A percentile compares a stretch with the other conserved stretches of the same genome.
Evolutionary conservation across 1,139 yeast genomes (phyloP).

Genomic region (Geotrichum aggregatum): DNA sequence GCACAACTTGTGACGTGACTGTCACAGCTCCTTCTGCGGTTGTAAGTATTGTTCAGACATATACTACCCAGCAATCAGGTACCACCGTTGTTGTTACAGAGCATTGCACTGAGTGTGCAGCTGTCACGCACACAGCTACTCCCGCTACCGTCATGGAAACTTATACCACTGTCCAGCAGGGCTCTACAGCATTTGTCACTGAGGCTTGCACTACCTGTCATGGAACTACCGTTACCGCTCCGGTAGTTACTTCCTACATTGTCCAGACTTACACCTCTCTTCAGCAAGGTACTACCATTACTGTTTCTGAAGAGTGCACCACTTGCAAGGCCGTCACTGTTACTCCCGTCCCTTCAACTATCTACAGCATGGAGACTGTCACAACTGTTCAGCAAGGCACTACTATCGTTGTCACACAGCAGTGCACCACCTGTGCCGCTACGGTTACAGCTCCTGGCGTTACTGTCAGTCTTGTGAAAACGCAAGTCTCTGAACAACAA

Average conservation of each 20-base stretch:
- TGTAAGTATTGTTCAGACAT: slow-evolving; percentile 1
- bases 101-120: background rate
- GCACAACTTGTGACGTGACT: slow-evolving; percentile 13
- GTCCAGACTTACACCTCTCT: slow-evolving; percentile 11
- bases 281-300: slow-evolving; percentile 10
- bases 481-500: slow-evolving; percentile 6
- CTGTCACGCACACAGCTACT: slow-evolving; percentile 5
- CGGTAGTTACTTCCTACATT: slow-evolving; percentile 9
- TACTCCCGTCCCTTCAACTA: slow-evolving; percentile 7
- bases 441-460: slow-evolving; percentile 9
- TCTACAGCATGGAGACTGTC: slow-evolving; percentile 8
- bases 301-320: slow-evolving; percentile 12
- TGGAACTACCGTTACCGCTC: slow-evolving; percentile 2
- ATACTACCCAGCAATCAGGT: background rate
- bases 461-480: slow-evolving; percentile 16
- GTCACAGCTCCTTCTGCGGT: slow-evolving; percentile 9
- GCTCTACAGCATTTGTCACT: slow-evolving; percentile 6
- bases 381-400: slow-evolving; percentile 11
- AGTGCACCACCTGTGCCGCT: slow-evolving; percentile 9
- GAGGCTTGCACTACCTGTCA: slow-evolving; percentile 1
- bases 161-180: background rate
- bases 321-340: slow-evolving; percentile 14
- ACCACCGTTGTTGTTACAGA: slow-evolving; percentile 3
- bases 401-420: slow-evolving; percentile 9
- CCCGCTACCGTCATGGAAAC: slow-evolving; percentile 1